Base-by-base conservation (phyloP, 768 basidiomycete genomes). In the Mycena alexandri region DNA sequence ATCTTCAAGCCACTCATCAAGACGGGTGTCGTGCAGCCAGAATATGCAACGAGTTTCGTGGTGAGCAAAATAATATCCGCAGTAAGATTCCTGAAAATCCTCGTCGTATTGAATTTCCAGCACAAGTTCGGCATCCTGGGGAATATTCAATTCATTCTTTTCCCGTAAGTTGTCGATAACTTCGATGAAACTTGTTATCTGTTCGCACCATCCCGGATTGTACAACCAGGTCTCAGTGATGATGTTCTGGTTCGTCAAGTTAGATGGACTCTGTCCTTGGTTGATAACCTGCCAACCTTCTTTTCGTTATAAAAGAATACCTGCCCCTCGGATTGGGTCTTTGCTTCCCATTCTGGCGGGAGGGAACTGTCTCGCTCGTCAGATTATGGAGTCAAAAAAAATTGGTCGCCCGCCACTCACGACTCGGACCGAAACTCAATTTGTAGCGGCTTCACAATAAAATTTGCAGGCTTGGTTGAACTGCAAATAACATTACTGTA, bases 281-380 rank as follows among this genome's bases (percentile, higher is more conserved):
- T 42, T 19, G 12, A 29, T 36, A 14, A 11, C 16, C 16, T 19
- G 34, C 68, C 14, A n/a, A 81, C 80, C 72, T 74, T 76, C 21
- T 79, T 77, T 48, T 65, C 25, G 34, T 81, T 60, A 34, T 73
- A 73, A 57, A 77, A 82, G 44, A 77, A 79, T 13, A 71, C 68
- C 16, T 76, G 78, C n/a, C 70, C 72, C 19, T 81, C 80, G 12
- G 76, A 78, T 57, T 81, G 79, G 17, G 54, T 68, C 51, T 75
- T 41, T 61, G 50, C 68, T n/a, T 24, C 43, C 80, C 80, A 81
- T 17, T 72, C 79, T 16, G 41, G 29, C 7, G 73, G 68, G 33
- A 73, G 41, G 4, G 34, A 7, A 25, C 54, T 55, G 13, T 16
- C n/a, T 24, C 9, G 11, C 11, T 34, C 14, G 16, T 38, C 21